phyloP scores from a whole-genome alignment of 78 protist species.

The Cavenderia fasciculata region DNA sequence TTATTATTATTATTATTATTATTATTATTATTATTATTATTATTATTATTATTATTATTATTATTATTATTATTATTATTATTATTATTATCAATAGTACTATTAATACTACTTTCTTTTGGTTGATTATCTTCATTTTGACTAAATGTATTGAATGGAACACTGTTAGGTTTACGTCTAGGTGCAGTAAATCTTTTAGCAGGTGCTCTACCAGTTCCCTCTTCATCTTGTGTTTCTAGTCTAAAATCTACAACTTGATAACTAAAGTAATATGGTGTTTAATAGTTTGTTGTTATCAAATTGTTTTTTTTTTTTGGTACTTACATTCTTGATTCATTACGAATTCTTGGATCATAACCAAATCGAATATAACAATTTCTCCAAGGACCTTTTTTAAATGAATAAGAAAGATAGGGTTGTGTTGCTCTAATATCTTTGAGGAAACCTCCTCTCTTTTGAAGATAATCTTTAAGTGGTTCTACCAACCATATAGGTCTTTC shows the following conservation, averaged over 20 bases:
- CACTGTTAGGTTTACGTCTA: too few species aligned
- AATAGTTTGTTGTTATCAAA: neutral
- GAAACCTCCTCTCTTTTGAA: constrained; percentile 30
- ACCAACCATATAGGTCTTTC: constrained; percentile 24
- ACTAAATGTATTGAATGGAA: too few species aligned
- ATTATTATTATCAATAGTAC: too few species aligned
- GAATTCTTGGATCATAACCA: constrained; percentile 37
- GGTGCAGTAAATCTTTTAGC: too few species aligned
- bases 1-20: neutral
- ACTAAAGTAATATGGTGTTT: neutral
- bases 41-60: constrained; percentile 2
- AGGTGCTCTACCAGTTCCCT: too few species aligned
- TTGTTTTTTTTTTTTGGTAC: too few species aligned
- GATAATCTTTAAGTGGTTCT: neutral
- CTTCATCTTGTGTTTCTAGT: too few species aligned
- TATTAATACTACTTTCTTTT: too few species aligned
- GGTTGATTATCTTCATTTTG: too few species aligned
- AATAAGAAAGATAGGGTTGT: constrained; percentile 6
- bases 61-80: constrained; percentile 13
- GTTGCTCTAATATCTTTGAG: neutral
- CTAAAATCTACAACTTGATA: neutral
- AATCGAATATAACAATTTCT: constrained; percentile 22
- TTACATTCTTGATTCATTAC: constrained; percentile 12
- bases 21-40: neutral
- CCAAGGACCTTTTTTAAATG: constrained; percentile 39